Evolutionary conservation across 2,329 filamentous ascomycete genomes (phyloP).

Genomic region (Aspergillus clavatus): DNA sequence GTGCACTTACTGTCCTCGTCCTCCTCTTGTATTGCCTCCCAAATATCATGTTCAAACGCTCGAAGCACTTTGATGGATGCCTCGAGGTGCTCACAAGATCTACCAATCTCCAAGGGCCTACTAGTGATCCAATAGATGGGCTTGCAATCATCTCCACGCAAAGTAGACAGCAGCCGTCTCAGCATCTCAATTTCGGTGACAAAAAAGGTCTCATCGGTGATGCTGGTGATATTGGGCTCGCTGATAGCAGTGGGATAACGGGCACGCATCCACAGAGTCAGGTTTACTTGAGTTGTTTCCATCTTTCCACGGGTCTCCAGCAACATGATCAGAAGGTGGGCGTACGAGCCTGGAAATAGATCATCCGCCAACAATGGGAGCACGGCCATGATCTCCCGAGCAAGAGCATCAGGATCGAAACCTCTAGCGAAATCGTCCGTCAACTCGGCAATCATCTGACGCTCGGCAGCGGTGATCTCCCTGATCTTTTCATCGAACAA

Average conservation of each 20-base stretch:
- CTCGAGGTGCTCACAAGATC: conserved; percentile 14
- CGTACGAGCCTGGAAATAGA: conserved; percentile 19
- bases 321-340: conserved; percentile 22
- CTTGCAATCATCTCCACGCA: conserved; percentile 13
- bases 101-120: conserved; percentile 5
- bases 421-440: conserved; percentile 16
- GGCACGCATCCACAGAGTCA: conserved; percentile 60
- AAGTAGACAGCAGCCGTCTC: conserved; percentile 18
- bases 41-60: conserved; percentile 18
- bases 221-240: conserved; percentile 3
- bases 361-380: conserved; percentile 6
- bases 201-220: conserved; percentile 17
- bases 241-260: conserved; percentile 11
- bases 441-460: conserved; percentile 9
- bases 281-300: conserved; percentile 59
- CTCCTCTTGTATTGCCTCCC: conserved; percentile 3
- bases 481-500: conserved; percentile 10
- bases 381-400: conserved; percentile 6
- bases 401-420: conserved; percentile 17
- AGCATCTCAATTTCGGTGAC: conserved; percentile 19
- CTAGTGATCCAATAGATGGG: conserved; percentile 17
- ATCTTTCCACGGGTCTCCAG: conserved; percentile 50
- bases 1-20: conserved; percentile 15
- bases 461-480: conserved; percentile 10
- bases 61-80: conserved; percentile 18